Evolutionary conservation across 106 monocot genomes (phyloP), one percentile per base, ranked within the genome.

Genomic region (Apostasia ramifera): DNA sequence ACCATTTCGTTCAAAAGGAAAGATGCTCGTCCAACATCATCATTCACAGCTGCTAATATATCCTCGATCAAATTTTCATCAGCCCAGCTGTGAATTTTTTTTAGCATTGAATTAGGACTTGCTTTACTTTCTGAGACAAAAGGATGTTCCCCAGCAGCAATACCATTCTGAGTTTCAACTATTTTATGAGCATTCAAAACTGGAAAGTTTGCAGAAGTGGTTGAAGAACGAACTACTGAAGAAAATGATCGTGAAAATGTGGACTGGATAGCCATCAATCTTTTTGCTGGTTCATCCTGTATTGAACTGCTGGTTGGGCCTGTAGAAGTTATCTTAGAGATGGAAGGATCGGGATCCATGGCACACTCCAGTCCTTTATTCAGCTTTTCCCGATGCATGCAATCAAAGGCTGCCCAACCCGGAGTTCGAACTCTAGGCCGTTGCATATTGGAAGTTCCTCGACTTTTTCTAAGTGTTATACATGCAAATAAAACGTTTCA

Each of bases 401-500:
- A 82, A 70, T 81, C 81, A 78, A 97, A 92, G 43, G 91, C 91
- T 54, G 91, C 78, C 95, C 95, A 97, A 77, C 95, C 95, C 67
- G 69, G 6, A 41, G 80, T 74, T 54, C 59, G 73, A 61, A 43
- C 61, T 54, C 59, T 73, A 39, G 77, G 64, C 14, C 57, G 74
- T 62, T 79, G 78, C 86, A 83, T 82, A n/a, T 53, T 82, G 53
- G 56, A 77, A 72, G 51, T 63, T 43, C 44, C 40, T 55, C 53
- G 15, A 66, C 44, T 68, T 42, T 46, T 55, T 37, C 55, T 48
- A 46, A 63, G 61, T 26, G 59, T 51, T 67, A 63, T 77, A 71
- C 73, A 44, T 42, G 41, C 41, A 65, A 68, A 12, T 12, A 11
- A 67, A 14, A 44, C 59, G 7, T 26, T 26, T 26, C 26, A 26